A percentile compares a stretch with the other conserved stretches of the same genome.
Evolutionary conservation across 805 yeast genomes (phyloP).

Genomic region (Wickerhamiella bombiphila): DNA sequence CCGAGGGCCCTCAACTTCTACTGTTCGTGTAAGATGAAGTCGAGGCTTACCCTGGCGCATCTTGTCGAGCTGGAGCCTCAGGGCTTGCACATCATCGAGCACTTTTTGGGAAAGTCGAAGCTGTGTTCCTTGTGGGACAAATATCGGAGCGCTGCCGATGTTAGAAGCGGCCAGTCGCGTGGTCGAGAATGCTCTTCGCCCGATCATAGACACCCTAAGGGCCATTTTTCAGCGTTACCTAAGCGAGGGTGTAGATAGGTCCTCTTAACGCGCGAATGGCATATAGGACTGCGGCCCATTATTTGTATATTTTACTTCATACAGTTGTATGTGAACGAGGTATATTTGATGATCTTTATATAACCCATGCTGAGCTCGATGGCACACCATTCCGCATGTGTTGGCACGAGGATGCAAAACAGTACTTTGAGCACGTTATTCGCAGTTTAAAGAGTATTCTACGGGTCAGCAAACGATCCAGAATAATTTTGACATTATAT

Average conservation of each 20-base stretch:
- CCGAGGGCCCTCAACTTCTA: constrained; percentile 60
- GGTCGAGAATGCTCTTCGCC: constrained; percentile 10
- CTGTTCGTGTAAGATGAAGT: constrained; percentile 40
- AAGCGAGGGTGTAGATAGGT: too few species aligned
- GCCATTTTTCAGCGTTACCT: too few species aligned
- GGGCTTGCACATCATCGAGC: constrained; percentile 21
- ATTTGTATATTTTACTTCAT: background rate
- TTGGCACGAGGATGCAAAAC: background rate
- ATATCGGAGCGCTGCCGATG: constrained; percentile 69
- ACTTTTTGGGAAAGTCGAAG: constrained; percentile 24
- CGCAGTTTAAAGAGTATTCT: background rate
- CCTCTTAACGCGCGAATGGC: background rate
- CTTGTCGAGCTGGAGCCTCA: constrained; percentile 40
- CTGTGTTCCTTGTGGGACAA: constrained; percentile 46
- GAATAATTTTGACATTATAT: background rate
- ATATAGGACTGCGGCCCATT: background rate
- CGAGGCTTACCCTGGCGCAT: constrained; percentile 53
- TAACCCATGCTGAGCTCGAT: background rate
- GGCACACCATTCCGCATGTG: background rate
- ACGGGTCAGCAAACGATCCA: background rate
- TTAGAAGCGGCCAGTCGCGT: constrained; percentile 21
- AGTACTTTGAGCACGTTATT: background rate
- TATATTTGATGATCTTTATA: background rate
- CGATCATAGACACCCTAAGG: background rate
- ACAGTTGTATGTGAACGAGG: background rate